Conservation (phyloP, 805 yeast genomes). For the Suhomyces pyralidae region DNA sequence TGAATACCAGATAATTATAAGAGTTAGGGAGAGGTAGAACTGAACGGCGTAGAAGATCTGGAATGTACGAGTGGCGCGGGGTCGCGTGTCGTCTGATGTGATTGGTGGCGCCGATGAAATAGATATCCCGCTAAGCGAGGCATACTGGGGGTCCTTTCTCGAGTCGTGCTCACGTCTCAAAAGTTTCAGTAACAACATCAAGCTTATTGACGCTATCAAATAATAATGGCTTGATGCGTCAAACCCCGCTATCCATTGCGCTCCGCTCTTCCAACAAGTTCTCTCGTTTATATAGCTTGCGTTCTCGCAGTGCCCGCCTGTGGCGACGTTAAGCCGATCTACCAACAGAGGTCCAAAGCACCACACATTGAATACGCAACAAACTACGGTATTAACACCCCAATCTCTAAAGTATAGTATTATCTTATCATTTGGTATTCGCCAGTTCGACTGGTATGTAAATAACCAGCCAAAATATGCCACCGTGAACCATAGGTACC, state of each 20-base stretch:
- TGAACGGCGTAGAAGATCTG: neutral
- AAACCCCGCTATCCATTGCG: slow-evolving; percentile 31
- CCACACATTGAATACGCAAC: slow-evolving; percentile 22
- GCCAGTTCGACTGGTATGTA: slow-evolving; percentile 4
- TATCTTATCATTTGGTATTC: slow-evolving; percentile 4
- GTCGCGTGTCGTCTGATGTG: neutral
- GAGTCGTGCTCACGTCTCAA: neutral
- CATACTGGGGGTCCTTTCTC: neutral
- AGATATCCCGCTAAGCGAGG: slow-evolving; percentile 5
- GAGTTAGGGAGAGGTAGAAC: neutral
- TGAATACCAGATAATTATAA: slow-evolving; percentile 34
- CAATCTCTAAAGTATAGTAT: slow-evolving; percentile 8
- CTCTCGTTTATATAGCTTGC: slow-evolving; percentile 8
- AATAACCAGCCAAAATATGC: slow-evolving; percentile 14
- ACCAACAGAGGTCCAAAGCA: slow-evolving; percentile 34
- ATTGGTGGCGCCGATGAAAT: neutral
- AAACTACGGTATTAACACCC: slow-evolving; percentile 9
- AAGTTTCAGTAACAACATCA: slow-evolving; percentile 24
- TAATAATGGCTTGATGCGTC: slow-evolving; percentile 56
- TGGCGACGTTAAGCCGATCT: slow-evolving; percentile 22
- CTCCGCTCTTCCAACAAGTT: neutral
- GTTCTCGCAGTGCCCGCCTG: slow-evolving; percentile 40
- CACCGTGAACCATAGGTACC: slow-evolving; percentile 29
- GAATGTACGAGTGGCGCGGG: neutral
- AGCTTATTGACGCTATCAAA: slow-evolving; percentile 41